Evolutionary conservation across 768 basidiomycete genomes (phyloP), one percentile per base, ranked within the genome.

Genomic region (Suillus subaureus): DNA sequence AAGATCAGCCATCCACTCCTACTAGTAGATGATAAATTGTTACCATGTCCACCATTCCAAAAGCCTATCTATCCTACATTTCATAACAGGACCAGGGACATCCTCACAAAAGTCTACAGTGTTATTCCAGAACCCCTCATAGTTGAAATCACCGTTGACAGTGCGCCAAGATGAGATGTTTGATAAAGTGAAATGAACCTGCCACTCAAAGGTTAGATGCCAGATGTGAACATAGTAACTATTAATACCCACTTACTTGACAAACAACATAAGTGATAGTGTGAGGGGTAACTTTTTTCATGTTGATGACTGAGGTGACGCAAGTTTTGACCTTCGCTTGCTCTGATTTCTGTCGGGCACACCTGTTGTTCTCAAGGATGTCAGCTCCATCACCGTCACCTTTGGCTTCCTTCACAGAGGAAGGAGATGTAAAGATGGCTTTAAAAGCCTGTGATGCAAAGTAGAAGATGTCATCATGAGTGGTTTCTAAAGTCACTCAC

Each of bases 81-180:
- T 8, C 21, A 60, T 60, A 40, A 52, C 18, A 2, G 65, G 63
- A 9, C 69, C 66, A 13, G 69, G 65, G 21, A 64, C 43, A 9
- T 66, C 68, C 61, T 76, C 72, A 42, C 74, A 73, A 64, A 63
- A 75, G 60, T 73, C 71, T 28, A 75, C 66, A 43, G 75, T 61
- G 26, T 70, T 71, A 39, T 73, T 71, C 64, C 73, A 76, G 42
- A 75, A 61, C 1, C 16, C 54, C 7, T 65, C 52, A 55, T 70
- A 75, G 60, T 69, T 67, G 43, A 74, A 72, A 15, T 51, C 18
- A 12, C 67, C 70, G 23, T 71, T 64, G 6, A 51, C 16, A 3
- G 58, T 57, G 1, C 64, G 57, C 70, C 70, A 71, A 2, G 63
- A 63, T n/a, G 28, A 28, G 1, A 54, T 9, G 56, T 57, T 66